phyloP scores from a whole-genome alignment of 257 asterid species.

The Solanum bulbocastanum region DNA sequence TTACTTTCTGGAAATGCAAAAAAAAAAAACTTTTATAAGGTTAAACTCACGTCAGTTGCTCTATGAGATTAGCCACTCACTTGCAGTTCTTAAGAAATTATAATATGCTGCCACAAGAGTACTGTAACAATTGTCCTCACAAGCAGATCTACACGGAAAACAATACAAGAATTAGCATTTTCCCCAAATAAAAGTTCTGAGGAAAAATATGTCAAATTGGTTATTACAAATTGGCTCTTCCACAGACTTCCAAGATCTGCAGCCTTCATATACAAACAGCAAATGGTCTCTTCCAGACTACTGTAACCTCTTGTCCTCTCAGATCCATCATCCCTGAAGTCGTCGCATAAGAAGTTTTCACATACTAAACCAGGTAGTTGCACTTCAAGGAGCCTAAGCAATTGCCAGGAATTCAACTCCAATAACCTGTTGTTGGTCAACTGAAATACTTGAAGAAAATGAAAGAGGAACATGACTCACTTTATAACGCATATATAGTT shows the following conservation, averaged over 20 bases:
- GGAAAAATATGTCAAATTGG: neutral
- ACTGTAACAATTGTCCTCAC: slow-evolving; percentile 28
- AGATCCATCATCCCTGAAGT: slow-evolving; percentile 1
- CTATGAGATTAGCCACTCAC: slow-evolving; percentile 73
- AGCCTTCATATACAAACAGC: slow-evolving; percentile 60
- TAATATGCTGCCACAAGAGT: slow-evolving; percentile 36
- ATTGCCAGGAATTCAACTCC: slow-evolving; percentile 80
- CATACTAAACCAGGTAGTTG: slow-evolving; percentile 47
- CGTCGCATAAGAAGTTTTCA: slow-evolving; percentile 30
- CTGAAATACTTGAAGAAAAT: slow-evolving; percentile 32
- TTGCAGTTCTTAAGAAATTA: slow-evolving; percentile 47
- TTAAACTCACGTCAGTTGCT: slow-evolving; percentile 71
- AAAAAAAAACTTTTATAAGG: neutral
- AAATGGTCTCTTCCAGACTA: slow-evolving; percentile 34
- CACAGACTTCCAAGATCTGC: slow-evolving; percentile 38
- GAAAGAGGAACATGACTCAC: slow-evolving; percentile 1
- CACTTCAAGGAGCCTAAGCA: slow-evolving; percentile 55
- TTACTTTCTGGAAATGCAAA: neutral
- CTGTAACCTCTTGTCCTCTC: slow-evolving; percentile 15
- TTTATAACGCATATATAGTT: neutral
- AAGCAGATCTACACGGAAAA: slow-evolving; percentile 16
- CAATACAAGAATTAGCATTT: slow-evolving; percentile 4
- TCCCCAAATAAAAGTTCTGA: neutral
- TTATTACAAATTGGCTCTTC: slow-evolving; percentile 1
- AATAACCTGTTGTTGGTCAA: slow-evolving; percentile 55